Evolutionary conservation across 305 asterid species (phyloP).

Genomic region (Fraxinus dipetala): DNA sequence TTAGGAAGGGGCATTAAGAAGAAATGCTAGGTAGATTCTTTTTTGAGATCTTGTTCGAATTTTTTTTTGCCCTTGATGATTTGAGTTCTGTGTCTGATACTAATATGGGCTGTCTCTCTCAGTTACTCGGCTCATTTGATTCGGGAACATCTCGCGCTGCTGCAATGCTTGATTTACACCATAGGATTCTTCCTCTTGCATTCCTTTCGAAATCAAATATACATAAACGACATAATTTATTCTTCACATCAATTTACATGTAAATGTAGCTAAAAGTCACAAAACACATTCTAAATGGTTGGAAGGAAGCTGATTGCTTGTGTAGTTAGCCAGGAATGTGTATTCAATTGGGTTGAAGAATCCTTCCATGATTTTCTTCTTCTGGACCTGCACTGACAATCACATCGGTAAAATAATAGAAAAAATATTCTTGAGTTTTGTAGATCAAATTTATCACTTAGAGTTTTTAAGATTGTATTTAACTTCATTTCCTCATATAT

Average conservation of each 20-base stretch:
- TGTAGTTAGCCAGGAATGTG: conserved; percentile 12
- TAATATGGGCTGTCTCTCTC: conserved; percentile 36
- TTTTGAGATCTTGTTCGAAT: conserved; percentile 10
- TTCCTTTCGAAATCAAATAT: conserved; percentile 54
- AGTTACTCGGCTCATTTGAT: conserved; percentile 81
- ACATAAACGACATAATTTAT: not conserved
- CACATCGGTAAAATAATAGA: conserved; percentile 16
- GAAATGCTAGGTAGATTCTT: not conserved
- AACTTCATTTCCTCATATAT: not conserved
- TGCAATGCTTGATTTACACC: conserved; percentile 80
- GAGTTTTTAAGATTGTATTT: not conserved
- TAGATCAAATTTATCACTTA: too few relatives aligned
- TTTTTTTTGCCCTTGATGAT: conserved; percentile 3
- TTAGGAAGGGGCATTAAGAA: conserved; percentile 6
- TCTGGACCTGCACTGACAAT: conserved; percentile 43
- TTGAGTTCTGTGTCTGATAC: conserved; percentile 23
- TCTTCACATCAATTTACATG: not conserved
- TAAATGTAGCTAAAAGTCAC: not conserved
- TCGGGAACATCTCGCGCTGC: conserved; percentile 71
- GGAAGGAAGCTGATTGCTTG: conserved; percentile 6
- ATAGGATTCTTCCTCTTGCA: conserved; percentile 87
- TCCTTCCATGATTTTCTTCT: conserved; percentile 70
- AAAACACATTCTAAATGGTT: not conserved
- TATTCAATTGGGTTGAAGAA: conserved; percentile 82
- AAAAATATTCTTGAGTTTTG: too few relatives aligned